These are phyloP conservation scores for Cercospora janseana DNA, from an alignment of 2,329 filamentous ascomycete species.

Conservation along the genomic window DNA sequence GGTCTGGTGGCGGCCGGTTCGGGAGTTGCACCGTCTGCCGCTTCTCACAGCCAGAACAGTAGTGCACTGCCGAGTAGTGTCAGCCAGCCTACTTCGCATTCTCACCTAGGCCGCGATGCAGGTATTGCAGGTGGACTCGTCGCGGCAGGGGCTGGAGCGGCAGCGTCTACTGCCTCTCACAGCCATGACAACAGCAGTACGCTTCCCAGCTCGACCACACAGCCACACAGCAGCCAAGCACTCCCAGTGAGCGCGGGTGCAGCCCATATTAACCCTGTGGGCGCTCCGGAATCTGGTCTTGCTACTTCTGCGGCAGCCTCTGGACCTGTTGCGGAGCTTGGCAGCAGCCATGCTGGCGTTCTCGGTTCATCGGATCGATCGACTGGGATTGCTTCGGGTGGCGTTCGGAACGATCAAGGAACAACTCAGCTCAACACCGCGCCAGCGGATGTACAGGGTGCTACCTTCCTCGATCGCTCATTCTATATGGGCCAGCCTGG, in stretches of 20 bases:
- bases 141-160: constrained; percentile 30
- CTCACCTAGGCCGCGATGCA: constrained; percentile 37
- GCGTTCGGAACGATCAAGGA: constrained; percentile 10
- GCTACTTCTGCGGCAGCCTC: background rate
- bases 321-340: constrained; percentile 9
- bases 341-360: constrained; percentile 1
- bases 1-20: too few species aligned
- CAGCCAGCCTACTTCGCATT: constrained; percentile 5
- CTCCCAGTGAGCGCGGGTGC: background rate
- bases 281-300: constrained; percentile 18
- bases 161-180: constrained; percentile 4
- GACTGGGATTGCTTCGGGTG: constrained; percentile 14
- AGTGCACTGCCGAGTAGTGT: too few species aligned
- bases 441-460: constrained; percentile 26
- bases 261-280: constrained; percentile 23
- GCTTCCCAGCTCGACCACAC: background rate
- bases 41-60: too few species aligned
- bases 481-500: constrained; percentile 25
- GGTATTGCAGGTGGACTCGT: constrained; percentile 36
- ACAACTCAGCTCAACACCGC: constrained; percentile 20
- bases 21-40: too few species aligned
- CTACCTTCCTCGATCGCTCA: constrained; percentile 30
- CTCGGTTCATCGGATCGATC: constrained; percentile 3
- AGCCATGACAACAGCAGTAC: constrained; percentile 4
- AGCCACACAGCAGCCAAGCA: background rate